These are phyloP conservation scores for Carallia pectinifolia DNA, from an alignment of 345 rosid genomes.

Conservation along the genomic window DNA sequence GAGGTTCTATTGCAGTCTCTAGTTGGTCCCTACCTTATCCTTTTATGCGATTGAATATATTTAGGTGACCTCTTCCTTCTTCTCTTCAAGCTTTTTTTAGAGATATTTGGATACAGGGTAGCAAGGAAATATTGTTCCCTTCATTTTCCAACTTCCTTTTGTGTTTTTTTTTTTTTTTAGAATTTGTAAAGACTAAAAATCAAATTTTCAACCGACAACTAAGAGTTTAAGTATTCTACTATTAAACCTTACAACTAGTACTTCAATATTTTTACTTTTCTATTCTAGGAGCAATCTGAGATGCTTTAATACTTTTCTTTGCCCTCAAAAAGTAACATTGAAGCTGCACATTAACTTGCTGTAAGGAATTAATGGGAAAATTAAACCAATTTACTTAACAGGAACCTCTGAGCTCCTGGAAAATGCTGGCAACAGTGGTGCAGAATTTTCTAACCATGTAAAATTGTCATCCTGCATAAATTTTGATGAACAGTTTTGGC, in stretches of 20 bases:
- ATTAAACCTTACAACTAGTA: too few species aligned
- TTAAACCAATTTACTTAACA: background rate
- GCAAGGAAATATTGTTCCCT: background rate
- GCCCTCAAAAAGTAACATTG: background rate
- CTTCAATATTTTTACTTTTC: too few species aligned
- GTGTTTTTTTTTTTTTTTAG: too few species aligned
- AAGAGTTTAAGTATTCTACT: too few species aligned
- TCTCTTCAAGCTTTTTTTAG: background rate
- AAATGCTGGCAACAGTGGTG: background rate
- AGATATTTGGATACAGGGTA: background rate
- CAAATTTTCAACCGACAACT: too few species aligned
- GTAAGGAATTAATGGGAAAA: background rate
- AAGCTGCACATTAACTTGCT: background rate
- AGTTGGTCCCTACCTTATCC: constrained; percentile 39
- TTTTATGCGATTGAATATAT: constrained; percentile 2
- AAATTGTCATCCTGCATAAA: background rate
- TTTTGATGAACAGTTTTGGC: background rate
- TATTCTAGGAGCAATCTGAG: too few species aligned
- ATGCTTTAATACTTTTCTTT: too few species aligned
- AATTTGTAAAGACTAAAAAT: too few species aligned
- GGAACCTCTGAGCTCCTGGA: background rate
- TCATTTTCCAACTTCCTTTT: too few species aligned
- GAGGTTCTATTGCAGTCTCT: background rate
- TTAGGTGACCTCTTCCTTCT: background rate
- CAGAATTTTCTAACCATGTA: background rate